Base-by-base conservation (phyloP, 148 eudicot species). In the Rhododendron griersonianum region DNA sequence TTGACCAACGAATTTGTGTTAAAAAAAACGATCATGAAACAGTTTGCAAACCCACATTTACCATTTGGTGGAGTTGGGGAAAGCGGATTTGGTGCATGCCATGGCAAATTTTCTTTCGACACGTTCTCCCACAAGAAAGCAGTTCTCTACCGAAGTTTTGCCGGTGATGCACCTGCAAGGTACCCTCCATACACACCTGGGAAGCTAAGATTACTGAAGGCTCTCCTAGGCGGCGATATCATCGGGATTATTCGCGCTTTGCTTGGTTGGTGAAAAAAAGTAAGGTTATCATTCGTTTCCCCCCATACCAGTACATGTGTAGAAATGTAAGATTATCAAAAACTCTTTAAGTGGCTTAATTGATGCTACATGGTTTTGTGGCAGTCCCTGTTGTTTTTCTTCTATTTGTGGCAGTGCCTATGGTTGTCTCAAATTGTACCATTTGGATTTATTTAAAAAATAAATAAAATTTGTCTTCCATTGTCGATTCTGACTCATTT, bases 41-140 rank as follows among this genome's bases (percentile, higher is more conserved):
- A 95, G 98, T 89, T 95, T 80, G 85, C 91, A 1, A 92, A 92
- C 67, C 91, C 89, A 78, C 59, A 85, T 37, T 86, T 96, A 88
- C 98, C 98, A 80, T 94, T 93, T 51, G 98, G 98, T 39, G 98
- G 98, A 80, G 96, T 96, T 50, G 96, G 92, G 21, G 98, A 92
- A 87, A 96, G 98, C 69, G 98, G 98, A 63, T 93, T 91, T 86
- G 98, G 96, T 48, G 83, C 95, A 78, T 96, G 93, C 91, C 98
- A 96, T 41, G 98, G 98, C 14, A 96, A 92, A 87, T 93, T 91
- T 81, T 93, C 96, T 28, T 96, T 96, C 71, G 98, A 94, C 57
- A 91, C 92, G 71, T 96, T 96, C 85, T 93, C 94, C 90, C 98
- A 96, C 84, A 96, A 93, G 89, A 96, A 96, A 88, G 90, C 94